These are phyloP conservation scores for Falciphora oryzae DNA, from an alignment of 2,329 filamentous ascomycete genomes.

Conservation along the genomic window DNA sequence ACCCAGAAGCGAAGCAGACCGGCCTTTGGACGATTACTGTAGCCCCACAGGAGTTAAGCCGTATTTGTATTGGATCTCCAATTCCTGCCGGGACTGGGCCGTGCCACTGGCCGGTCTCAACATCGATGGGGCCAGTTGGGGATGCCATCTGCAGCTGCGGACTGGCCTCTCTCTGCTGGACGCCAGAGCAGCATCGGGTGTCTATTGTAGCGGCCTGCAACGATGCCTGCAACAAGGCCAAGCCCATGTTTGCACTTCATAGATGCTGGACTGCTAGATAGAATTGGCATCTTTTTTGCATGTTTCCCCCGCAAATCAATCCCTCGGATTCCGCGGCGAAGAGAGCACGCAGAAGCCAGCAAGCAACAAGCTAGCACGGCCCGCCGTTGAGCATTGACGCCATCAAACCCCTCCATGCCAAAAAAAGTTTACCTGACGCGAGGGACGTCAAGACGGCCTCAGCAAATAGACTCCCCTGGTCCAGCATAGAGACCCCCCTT, in stretches of 20 bases:
- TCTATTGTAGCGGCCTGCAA: too few relatives aligned
- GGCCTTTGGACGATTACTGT: not conserved
- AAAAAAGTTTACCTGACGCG: not conserved
- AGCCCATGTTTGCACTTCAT: too few relatives aligned
- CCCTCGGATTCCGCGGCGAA: too few relatives aligned
- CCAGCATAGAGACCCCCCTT: too few relatives aligned
- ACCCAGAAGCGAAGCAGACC: not conserved
- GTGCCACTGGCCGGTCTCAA: not conserved
- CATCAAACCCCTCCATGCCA: not conserved
- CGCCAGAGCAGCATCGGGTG: too few relatives aligned
- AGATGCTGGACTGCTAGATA: too few relatives aligned
- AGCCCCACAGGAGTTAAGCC: not conserved
- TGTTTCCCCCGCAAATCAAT: too few relatives aligned
- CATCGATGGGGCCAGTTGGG: not conserved
- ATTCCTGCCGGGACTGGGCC: not conserved
- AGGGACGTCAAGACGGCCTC: too few relatives aligned
- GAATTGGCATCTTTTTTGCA: too few relatives aligned
- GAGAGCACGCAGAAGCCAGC: too few relatives aligned
- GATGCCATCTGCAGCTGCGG: not conserved
- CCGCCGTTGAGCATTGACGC: not conserved
- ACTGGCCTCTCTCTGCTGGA: too few relatives aligned
- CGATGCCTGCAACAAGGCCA: not conserved
- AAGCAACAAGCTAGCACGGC: not conserved
- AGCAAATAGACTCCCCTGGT: too few relatives aligned
- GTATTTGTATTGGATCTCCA: not conserved